Percentiles rank a stretch among this genome's conserved stretches.
Evolutionary conservation across 257 asterid genomes (phyloP).

Genomic region (Oldenlandia corymbosa): DNA sequence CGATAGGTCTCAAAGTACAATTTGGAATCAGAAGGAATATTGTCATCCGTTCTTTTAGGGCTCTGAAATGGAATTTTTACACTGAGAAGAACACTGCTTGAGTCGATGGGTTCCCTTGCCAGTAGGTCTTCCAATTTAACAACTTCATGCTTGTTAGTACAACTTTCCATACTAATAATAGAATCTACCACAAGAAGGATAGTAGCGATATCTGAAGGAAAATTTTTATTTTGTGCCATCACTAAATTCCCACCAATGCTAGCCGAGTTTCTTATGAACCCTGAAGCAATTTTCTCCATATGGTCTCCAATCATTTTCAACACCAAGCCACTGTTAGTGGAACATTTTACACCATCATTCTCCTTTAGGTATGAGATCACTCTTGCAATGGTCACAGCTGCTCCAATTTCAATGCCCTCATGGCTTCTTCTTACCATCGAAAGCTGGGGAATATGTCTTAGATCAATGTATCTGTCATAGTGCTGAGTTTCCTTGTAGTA

Average conservation of each 20-base stretch:
- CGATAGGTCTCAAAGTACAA: slow-evolving; percentile 52
- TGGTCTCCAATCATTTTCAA: slow-evolving; percentile 46
- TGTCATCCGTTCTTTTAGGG: slow-evolving; percentile 13
- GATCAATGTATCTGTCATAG: slow-evolving; percentile 44
- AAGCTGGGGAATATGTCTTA: slow-evolving; percentile 48
- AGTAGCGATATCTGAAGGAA: too few relatives aligned
- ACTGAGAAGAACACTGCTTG: slow-evolving; percentile 42
- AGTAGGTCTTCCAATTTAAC: slow-evolving; percentile 51
- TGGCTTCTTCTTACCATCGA: slow-evolving; percentile 33
- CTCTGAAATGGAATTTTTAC: slow-evolving; percentile 42
- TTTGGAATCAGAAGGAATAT: slow-evolving; percentile 20
- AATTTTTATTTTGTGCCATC: too few relatives aligned
- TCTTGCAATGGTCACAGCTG: slow-evolving; percentile 49
- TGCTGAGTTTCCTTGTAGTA: slow-evolving; percentile 48
- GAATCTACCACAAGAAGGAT: slow-evolving; percentile 46
- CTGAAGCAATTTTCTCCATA: slow-evolving; percentile 61
- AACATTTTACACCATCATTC: slow-evolving; percentile 9
- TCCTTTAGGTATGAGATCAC: slow-evolving; percentile 38
- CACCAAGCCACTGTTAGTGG: slow-evolving; percentile 24
- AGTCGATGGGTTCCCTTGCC: slow-evolving; percentile 39
- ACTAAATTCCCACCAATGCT: too few relatives aligned
- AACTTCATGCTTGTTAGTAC: slow-evolving; percentile 24
- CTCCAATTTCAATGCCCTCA: too few relatives aligned
- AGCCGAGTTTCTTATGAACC: slow-evolving; percentile 48
- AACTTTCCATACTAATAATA: slow-evolving; percentile 35